Evolutionary conservation across 768 basidiomycete species (phyloP).

Genomic region (Kwoniella sp.): DNA sequence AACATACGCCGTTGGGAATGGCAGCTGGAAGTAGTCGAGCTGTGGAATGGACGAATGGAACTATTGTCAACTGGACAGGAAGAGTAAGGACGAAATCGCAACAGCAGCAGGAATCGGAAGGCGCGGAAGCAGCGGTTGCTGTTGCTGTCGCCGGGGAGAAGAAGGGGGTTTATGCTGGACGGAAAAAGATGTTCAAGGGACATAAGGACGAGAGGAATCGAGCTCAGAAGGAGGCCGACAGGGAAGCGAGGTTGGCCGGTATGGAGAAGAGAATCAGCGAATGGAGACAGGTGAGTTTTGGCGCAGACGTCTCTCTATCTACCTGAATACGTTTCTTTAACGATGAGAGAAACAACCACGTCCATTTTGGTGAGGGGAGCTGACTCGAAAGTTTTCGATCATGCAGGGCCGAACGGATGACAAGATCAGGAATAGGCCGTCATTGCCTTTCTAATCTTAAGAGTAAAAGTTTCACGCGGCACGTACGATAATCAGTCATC

Average conservation of each 20-base stretch:
- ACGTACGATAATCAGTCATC: too few species aligned
- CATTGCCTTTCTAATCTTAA: conserved; percentile 43
- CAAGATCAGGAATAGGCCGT: conserved; percentile 29
- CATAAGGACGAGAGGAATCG: conserved; percentile 48
- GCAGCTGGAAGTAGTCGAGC: background rate
- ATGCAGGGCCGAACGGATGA: conserved; percentile 31
- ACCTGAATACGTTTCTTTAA: too few species aligned
- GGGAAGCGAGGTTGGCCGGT: conserved; percentile 39
- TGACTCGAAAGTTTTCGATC: too few species aligned
- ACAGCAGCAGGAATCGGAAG: background rate
- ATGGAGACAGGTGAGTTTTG: conserved; percentile 47
- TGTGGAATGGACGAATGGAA: conserved; percentile 23
- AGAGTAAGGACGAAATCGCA: conserved; percentile 9
- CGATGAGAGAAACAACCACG: too few species aligned
- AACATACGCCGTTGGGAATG: background rate
- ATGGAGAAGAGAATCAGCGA: conserved; percentile 51
- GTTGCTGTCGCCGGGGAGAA: conserved; percentile 14
- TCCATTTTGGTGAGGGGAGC: too few species aligned
- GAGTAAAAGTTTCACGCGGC: too few species aligned
- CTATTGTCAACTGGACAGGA: conserved; percentile 33
- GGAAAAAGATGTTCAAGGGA: conserved; percentile 48
- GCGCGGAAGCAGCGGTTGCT: too few species aligned
- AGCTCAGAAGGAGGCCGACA: conserved; percentile 36
- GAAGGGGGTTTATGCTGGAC: conserved; percentile 35
- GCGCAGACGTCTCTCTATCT: too few species aligned